Conservation (phyloP, 345 rosid species). For the Eucalyptus victrix region DNA sequence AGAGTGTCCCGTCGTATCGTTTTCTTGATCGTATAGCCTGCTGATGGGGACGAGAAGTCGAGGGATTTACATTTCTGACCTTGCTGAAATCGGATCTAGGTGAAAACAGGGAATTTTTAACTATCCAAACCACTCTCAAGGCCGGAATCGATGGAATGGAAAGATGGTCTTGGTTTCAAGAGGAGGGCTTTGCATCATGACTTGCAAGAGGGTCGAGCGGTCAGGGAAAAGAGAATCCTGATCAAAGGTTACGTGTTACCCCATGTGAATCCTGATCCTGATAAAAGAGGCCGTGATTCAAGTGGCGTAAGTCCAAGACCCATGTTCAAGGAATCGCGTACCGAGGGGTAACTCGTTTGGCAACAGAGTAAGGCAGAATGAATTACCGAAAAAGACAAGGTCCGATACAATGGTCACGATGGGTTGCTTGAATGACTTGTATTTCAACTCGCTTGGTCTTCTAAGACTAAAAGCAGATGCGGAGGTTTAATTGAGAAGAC, state of each 20-base stretch:
- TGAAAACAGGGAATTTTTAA: too few species aligned
- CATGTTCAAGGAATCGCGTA: not conserved
- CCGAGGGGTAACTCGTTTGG: not conserved
- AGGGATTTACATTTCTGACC: too few species aligned
- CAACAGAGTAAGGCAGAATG: not conserved
- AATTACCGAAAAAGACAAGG: not conserved
- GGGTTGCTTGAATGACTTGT: not conserved
- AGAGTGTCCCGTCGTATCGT: not conserved
- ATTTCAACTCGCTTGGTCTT: not conserved
- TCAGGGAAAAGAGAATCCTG: too few species aligned
- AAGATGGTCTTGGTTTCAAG: too few species aligned
- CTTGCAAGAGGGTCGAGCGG: too few species aligned
- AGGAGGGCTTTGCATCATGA: too few species aligned
- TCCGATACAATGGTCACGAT: not conserved
- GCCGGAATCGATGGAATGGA: too few species aligned
- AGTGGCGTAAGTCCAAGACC: not conserved
- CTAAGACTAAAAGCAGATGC: not conserved
- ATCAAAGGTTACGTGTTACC: too few species aligned
- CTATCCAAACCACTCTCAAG: too few species aligned
- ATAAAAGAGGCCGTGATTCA: not conserved
- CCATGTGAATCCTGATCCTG: too few species aligned
- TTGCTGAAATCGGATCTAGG: too few species aligned
- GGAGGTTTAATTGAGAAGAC: not conserved
- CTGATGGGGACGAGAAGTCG: too few species aligned
- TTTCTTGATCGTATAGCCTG: not conserved